Percentiles rank a stretch among this genome's conserved stretches.
These are phyloP conservation scores for Malassezia sympodialis DNA, from an alignment of 1,284 basidiomycete genomes.

Conservation along the genomic window DNA sequence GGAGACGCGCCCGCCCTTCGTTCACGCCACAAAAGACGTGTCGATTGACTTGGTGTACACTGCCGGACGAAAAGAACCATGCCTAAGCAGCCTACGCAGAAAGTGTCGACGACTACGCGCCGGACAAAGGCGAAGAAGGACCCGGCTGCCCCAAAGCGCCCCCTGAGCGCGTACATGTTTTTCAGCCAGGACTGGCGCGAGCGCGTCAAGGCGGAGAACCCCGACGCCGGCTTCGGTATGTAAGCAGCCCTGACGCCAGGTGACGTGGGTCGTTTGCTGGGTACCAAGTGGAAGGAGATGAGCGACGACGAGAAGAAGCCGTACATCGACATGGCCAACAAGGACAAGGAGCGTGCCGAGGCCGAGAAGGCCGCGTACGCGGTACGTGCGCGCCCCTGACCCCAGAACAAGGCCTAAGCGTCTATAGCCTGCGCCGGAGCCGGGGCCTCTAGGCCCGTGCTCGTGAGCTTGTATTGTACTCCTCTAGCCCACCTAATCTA, in stretches of 20 bases:
- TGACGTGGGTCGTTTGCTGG: conserved; percentile 75
- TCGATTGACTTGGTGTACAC: neutral
- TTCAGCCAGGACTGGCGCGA: conserved; percentile 92
- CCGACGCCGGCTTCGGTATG: conserved; percentile 77
- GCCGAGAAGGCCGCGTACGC: conserved; percentile 68
- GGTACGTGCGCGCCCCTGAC: conserved; percentile 7
- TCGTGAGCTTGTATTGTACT: neutral
- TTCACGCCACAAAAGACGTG: neutral
- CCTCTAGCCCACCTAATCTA: neutral
- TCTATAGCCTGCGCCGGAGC: no score
- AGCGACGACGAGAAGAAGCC: conserved; percentile 79
- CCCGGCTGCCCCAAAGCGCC: conserved; percentile 73
- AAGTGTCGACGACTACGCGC: conserved; percentile 30
- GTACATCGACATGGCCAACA: conserved; percentile 74
- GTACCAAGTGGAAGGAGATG: conserved; percentile 81
- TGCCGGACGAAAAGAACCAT: conserved; percentile 17
- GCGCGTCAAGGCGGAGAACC: conserved; percentile 87
- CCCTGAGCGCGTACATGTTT: conserved; percentile 95
- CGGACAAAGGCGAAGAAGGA: conserved; percentile 51
- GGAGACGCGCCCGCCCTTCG: neutral
- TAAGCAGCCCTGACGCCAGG: conserved; percentile 50
- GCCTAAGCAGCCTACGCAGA: conserved; percentile 40
- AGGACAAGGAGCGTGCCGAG: conserved; percentile 75
- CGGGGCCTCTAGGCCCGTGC: neutral
- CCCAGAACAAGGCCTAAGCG: conserved; percentile 12